Conservation (phyloP, 1,284 basidiomycete genomes). For the Pholiota adiposa region DNA sequence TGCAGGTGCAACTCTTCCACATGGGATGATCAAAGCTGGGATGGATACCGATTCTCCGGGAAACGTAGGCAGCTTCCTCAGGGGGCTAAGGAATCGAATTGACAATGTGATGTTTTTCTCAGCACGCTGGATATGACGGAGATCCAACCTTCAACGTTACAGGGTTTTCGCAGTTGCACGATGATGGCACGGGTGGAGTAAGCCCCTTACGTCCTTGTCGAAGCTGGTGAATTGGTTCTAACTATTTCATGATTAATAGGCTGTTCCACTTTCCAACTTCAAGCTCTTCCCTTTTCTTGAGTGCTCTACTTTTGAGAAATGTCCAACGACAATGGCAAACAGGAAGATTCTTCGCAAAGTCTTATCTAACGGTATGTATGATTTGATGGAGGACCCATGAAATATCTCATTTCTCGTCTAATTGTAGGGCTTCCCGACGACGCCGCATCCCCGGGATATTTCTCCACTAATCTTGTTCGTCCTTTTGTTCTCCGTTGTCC, state of each 20-base stretch:
- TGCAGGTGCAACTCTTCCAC: constrained; percentile 63
- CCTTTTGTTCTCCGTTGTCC: not conserved
- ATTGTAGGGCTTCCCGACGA: constrained; percentile 58
- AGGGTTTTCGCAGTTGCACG: constrained; percentile 67
- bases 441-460: constrained; percentile 64
- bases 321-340: constrained; percentile 46
- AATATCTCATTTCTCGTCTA: not conserved
- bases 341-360: constrained; percentile 50
- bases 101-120: not conserved
- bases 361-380: constrained; percentile 45
- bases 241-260: constrained; percentile 32
- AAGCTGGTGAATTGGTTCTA: not conserved
- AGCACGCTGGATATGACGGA: constrained; percentile 68
- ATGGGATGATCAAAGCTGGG: constrained; percentile 68
- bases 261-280: constrained; percentile 62
- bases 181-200: constrained; percentile 64
- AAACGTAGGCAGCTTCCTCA: constrained; percentile 43
- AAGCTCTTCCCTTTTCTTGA: constrained; percentile 58
- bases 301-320: constrained; percentile 56
- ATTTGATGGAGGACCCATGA: not conserved
- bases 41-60: constrained; percentile 68
- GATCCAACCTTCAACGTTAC: constrained; percentile 53
- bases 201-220: constrained; percentile 12
- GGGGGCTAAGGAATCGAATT: not conserved
- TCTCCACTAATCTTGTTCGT: constrained; percentile 58